These are phyloP conservation scores for Elsinoe ampelina DNA, from an alignment of 2,329 filamentous ascomycete genomes.

Conservation along the genomic window DNA sequence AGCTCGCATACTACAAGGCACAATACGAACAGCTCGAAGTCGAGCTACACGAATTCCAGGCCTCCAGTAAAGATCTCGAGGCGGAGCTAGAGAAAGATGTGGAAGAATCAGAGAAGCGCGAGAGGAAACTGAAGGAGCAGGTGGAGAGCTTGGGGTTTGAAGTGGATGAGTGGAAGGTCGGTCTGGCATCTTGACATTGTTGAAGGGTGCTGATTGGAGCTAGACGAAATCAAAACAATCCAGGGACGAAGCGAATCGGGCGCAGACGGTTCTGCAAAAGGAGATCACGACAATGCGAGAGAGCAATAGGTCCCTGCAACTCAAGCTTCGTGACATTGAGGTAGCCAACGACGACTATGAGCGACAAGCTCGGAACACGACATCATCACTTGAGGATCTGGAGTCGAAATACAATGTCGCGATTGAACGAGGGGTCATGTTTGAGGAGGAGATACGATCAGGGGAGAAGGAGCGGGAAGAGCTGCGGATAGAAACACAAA, in stretches of 20 bases:
- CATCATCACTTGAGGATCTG: constrained; percentile 89
- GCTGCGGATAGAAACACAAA: constrained; percentile 81
- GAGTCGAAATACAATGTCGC: constrained; percentile 95
- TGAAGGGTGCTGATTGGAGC: constrained; percentile 16
- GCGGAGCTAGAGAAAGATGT: constrained; percentile 93
- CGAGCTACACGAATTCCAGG: constrained; percentile 87
- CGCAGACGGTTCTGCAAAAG: constrained; percentile 82
- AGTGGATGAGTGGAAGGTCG: constrained; percentile 96
- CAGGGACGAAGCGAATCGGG: constrained; percentile 74
- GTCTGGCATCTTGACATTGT: constrained; percentile 21
- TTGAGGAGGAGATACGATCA: constrained; percentile 87
- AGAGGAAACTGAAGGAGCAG: constrained; percentile 76
- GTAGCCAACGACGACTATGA: constrained; percentile 98
- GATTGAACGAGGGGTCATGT: constrained; percentile 82
- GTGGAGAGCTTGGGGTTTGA: constrained; percentile 77
- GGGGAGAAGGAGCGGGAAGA: constrained; percentile 86
- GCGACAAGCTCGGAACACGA: constrained; percentile 88
- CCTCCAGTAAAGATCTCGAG: constrained; percentile 88
- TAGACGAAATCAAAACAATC: constrained; percentile 94
- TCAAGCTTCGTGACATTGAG: constrained; percentile 86
- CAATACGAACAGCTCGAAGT: constrained; percentile 90
- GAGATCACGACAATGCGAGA: constrained; percentile 91
- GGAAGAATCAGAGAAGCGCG: constrained; percentile 87
- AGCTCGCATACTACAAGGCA: constrained; percentile 86
- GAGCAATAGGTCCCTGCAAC: constrained; percentile 66